Conservation (phyloP, 2,329 filamentous ascomycete genomes). For the Uncinocarpus reesii region DNA sequence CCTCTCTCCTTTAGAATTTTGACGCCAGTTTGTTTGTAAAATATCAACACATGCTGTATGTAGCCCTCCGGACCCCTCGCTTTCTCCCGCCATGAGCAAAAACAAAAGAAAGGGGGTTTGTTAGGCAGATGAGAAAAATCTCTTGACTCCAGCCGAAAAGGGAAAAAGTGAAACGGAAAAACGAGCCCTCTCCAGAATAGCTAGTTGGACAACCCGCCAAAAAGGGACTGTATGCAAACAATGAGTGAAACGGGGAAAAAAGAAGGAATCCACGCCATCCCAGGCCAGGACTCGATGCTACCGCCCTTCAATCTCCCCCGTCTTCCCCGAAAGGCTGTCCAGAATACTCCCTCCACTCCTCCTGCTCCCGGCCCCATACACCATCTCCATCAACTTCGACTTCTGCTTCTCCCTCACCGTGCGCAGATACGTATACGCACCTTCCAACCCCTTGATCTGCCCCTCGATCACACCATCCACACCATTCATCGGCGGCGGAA, state of each 20-base stretch:
- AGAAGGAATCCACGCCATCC: neutral
- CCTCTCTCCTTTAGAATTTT: neutral
- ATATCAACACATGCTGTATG: too few relatives aligned
- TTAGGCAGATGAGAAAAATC: too few relatives aligned
- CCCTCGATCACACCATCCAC: slow-evolving; percentile 54
- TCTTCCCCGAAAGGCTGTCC: slow-evolving; percentile 7
- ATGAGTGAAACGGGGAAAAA: neutral
- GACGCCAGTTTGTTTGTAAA: too few relatives aligned
- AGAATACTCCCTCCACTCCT: neutral
- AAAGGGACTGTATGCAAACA: too few relatives aligned
- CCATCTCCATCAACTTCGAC: slow-evolving; percentile 66
- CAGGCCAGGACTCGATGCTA: neutral
- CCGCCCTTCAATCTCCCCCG: slow-evolving; percentile 13
- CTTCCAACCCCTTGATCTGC: slow-evolving; percentile 72
- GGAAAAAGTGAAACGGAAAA: too few relatives aligned
- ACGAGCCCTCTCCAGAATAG: too few relatives aligned
- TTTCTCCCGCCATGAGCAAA: too few relatives aligned
- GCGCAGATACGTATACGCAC: slow-evolving; percentile 67
- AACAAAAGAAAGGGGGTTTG: too few relatives aligned
- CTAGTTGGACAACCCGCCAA: too few relatives aligned
- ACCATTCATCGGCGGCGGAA: slow-evolving; percentile 39
- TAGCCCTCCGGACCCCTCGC: too few relatives aligned
- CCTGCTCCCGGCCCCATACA: slow-evolving; percentile 50
- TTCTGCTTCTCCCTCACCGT: slow-evolving; percentile 69
- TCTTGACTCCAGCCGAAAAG: too few relatives aligned